A percentile compares a stretch with the other conserved stretches of the same genome.
Evolutionary conservation across 108 stramenopile species (phyloP).

Genomic region (Skeletonema tropicum): DNA sequence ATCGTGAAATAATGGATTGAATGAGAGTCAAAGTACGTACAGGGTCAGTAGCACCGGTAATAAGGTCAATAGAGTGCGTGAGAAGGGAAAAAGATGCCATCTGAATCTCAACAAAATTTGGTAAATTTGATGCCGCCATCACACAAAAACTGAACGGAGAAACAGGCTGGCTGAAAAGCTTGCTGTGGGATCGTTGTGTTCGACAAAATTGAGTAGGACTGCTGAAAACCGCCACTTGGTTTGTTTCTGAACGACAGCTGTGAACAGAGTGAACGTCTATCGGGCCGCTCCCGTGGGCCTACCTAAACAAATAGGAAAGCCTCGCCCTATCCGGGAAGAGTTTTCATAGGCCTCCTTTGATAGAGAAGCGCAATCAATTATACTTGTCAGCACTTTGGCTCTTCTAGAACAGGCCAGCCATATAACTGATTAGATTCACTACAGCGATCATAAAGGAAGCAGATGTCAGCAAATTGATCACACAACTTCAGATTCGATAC

Average conservation of each 20-base stretch:
- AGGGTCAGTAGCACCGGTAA: too few species aligned
- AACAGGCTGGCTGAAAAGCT: background rate
- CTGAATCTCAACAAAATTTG: too few species aligned
- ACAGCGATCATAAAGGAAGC: background rate
- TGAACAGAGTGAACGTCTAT: background rate
- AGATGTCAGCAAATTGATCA: background rate
- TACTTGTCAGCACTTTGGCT: background rate
- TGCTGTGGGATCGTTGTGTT: background rate
- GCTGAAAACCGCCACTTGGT: background rate
- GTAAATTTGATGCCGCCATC: background rate
- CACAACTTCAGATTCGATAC: background rate
- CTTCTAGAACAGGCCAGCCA: background rate
- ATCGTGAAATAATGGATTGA: too few species aligned
- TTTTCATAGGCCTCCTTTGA: background rate
- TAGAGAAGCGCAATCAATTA: background rate
- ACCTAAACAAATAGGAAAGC: slow-evolving; percentile 2
- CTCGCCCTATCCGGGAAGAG: background rate
- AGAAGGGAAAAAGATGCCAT: too few species aligned
- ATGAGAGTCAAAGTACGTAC: too few species aligned
- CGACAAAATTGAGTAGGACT: background rate
- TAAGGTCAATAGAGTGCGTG: too few species aligned
- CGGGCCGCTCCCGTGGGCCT: background rate
- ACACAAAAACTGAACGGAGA: background rate
- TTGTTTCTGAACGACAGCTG: background rate
- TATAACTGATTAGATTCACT: background rate